These are phyloP conservation scores for Aspergillus intermedius DNA, from an alignment of 2,329 filamentous ascomycete species.

Conservation along the genomic window DNA sequence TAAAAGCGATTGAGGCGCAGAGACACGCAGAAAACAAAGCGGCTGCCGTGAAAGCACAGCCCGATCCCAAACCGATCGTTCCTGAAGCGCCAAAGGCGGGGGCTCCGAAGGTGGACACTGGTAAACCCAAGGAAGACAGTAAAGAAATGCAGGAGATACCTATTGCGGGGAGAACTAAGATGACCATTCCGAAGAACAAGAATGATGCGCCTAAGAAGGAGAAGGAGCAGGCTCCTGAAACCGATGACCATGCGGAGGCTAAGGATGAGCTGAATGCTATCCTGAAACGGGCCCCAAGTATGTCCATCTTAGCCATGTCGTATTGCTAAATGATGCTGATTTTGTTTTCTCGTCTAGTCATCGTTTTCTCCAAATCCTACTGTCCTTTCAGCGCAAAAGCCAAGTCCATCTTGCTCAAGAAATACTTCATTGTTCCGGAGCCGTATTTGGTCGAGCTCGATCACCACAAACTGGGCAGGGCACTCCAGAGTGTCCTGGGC, in stretches of 20 bases:
- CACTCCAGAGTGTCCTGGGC: constrained; percentile 65
- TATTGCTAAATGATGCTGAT: constrained; percentile 2
- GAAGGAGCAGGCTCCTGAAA: constrained; percentile 51
- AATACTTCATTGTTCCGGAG: constrained; percentile 73
- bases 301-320: constrained; percentile 21
- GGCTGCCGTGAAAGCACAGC: constrained; percentile 60
- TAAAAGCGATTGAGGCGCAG: constrained; percentile 47
- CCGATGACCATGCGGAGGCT: constrained; percentile 36
- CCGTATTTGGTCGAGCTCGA: constrained; percentile 91
- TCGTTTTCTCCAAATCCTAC: constrained; percentile 94
- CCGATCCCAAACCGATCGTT: constrained; percentile 62
- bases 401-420: constrained; percentile 75
- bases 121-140: constrained; percentile 21
- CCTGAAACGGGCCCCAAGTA: constrained; percentile 77
- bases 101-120: constrained; percentile 37
- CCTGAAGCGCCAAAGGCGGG: constrained; percentile 32
- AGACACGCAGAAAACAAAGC: constrained; percentile 46
- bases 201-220: constrained; percentile 21
- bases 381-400: constrained; percentile 81
- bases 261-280: constrained; percentile 70
- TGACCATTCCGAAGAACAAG: constrained; percentile 36
- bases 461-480: constrained; percentile 63
- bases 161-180: constrained; percentile 50
- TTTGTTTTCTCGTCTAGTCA: constrained; percentile 50
- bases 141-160: constrained; percentile 39